These are phyloP conservation scores for Anethum foeniculum DNA, from an alignment of 140 eudicot genomes.

Conservation along the genomic window DNA sequence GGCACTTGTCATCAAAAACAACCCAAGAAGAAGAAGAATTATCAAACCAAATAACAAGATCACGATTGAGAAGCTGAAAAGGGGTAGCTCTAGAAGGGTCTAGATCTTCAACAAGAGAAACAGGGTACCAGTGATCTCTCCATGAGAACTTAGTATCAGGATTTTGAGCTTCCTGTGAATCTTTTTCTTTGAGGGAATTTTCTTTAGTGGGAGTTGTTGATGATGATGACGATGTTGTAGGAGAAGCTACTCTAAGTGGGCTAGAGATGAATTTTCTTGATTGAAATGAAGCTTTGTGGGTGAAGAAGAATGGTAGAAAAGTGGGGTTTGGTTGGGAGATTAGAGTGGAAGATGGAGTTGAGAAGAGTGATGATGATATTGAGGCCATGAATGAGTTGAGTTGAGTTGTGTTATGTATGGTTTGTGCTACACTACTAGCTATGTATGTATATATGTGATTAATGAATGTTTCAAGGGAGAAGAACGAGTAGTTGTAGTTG, in stretches of 20 bases:
- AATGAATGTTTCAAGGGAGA: too few relatives aligned
- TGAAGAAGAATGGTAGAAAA: not conserved
- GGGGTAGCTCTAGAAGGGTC: slow-evolving; percentile 69
- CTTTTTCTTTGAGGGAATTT: not conserved
- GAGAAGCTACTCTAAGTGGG: slow-evolving; percentile 52
- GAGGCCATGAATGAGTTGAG: slow-evolving; percentile 27
- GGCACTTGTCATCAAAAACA: slow-evolving; percentile 88
- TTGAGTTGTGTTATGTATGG: not conserved
- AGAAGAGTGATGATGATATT: slow-evolving; percentile 18
- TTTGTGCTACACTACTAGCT: not conserved
- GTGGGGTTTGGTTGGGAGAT: slow-evolving; percentile 15
- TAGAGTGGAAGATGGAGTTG: slow-evolving; percentile 22
- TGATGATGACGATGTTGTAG: slow-evolving; percentile 25
- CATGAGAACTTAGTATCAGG: slow-evolving; percentile 58
- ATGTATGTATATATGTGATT: not conserved
- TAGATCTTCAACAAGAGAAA: slow-evolving; percentile 75
- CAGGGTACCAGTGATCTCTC: slow-evolving; percentile 98
- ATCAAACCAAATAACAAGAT: slow-evolving; percentile 82
- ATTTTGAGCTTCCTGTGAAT: slow-evolving; percentile 10
- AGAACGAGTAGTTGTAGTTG: not conserved
- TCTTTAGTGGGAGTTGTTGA: not conserved
- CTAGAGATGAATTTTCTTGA: slow-evolving; percentile 17
- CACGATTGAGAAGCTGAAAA: slow-evolving; percentile 75
- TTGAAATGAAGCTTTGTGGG: not conserved
- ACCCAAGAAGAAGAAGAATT: slow-evolving; percentile 52